A percentile compares a stretch with the other conserved stretches of the same genome.
Conservation (phyloP, 257 asterid species). For the Verbena officinalis region DNA sequence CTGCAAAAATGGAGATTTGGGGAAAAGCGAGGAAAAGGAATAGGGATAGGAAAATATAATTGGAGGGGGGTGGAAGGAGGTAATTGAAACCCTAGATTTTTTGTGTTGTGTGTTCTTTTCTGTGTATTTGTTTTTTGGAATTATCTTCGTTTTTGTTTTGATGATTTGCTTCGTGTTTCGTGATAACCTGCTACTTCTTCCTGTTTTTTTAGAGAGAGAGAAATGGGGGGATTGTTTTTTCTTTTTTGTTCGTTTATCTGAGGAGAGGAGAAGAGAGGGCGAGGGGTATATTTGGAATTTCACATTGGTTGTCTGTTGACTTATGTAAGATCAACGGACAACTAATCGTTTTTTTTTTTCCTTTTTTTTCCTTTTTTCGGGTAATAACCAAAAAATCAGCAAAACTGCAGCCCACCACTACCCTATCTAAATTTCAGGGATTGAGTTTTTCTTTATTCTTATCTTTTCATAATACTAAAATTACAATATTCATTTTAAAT, state of each 20-base stretch:
- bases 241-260: slow-evolving; percentile 23
- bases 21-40: slow-evolving; percentile 28
- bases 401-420: neutral
- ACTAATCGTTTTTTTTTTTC: neutral
- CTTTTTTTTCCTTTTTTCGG: neutral
- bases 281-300: slow-evolving; percentile 19
- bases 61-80: slow-evolving; percentile 36
- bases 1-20: slow-evolving; percentile 34
- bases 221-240: neutral
- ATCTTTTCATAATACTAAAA: neutral
- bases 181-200: slow-evolving; percentile 22
- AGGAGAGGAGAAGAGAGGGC: slow-evolving; percentile 19
- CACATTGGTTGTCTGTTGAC: slow-evolving; percentile 6
- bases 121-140: slow-evolving; percentile 16
- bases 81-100: slow-evolving; percentile 54
- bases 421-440: neutral
- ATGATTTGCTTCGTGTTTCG: slow-evolving; percentile 39
- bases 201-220: slow-evolving; percentile 34
- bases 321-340: neutral
- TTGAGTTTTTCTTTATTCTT: neutral
- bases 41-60: slow-evolving; percentile 25
- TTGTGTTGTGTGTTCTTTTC: slow-evolving; percentile 12
- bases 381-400: neutral
- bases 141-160: slow-evolving; percentile 15
- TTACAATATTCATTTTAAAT: neutral